phyloP scores from a whole-genome alignment of 495 filamentous ascomycete species.

The Haplographium delicatum region DNA sequence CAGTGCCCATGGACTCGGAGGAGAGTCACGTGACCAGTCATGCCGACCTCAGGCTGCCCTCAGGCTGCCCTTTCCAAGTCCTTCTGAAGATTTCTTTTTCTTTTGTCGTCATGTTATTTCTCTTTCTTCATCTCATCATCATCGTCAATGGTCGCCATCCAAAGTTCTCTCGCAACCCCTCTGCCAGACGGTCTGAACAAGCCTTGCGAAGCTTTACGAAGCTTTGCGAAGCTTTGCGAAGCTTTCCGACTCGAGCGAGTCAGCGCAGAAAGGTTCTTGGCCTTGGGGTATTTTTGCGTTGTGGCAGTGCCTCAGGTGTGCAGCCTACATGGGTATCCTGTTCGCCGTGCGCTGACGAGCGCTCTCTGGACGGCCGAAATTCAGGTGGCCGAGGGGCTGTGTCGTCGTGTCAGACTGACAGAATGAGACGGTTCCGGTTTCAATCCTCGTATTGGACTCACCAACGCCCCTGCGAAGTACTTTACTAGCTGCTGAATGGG shows the following conservation, averaged over 20 bases:
- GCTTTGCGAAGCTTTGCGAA: neutral
- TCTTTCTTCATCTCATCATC: too few relatives aligned
- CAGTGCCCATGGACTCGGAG: too few relatives aligned
- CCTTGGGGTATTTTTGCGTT: neutral
- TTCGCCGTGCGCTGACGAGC: neutral
- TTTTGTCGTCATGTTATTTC: too few relatives aligned
- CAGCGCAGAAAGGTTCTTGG: neutral
- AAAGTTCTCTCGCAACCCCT: too few relatives aligned
- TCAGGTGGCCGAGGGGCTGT: slow-evolving; percentile 11
- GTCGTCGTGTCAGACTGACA: slow-evolving; percentile 6
- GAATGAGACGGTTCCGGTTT: slow-evolving; percentile 12
- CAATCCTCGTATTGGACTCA: slow-evolving; percentile 11
- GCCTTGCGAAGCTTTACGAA: neutral
- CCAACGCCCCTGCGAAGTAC: slow-evolving; percentile 2
- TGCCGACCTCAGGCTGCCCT: too few relatives aligned
- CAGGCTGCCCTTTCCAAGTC: too few relatives aligned
- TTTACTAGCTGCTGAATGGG: neutral
- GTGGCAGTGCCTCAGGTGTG: neutral
- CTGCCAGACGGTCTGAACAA: neutral
- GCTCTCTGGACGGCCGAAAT: neutral
- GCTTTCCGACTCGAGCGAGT: neutral
- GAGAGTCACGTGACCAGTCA: too few relatives aligned
- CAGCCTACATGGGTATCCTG: too few relatives aligned
- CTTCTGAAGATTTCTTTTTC: too few relatives aligned
- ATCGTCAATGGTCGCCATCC: too few relatives aligned